Evolutionary conservation across 805 yeast genomes (phyloP).

Genomic region (Aciculoconidium aculeatum): DNA sequence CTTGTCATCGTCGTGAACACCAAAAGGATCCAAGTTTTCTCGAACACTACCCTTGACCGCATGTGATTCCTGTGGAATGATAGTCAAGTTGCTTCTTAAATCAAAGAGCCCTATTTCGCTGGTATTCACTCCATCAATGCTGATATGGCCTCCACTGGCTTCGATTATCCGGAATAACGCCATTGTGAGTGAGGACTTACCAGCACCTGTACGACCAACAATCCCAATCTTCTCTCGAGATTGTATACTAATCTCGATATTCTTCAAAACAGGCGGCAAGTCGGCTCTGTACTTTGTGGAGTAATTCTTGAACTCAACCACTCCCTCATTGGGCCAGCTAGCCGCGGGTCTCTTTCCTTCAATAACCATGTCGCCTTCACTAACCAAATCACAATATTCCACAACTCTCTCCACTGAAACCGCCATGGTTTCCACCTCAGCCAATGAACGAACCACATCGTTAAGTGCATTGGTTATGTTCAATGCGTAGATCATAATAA

Average conservation of each 20-base stretch:
- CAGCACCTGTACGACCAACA: conserved; percentile 28
- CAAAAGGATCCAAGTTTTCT: conserved; percentile 24
- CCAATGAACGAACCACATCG: conserved; percentile 28
- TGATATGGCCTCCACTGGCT: conserved; percentile 19
- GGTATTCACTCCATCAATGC: conserved; percentile 19
- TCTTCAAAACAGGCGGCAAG: conserved; percentile 21
- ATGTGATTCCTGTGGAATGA: conserved; percentile 25
- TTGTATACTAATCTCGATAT: conserved; percentile 17
- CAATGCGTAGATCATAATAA: conserved; percentile 32
- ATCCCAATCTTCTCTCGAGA: conserved; percentile 23
- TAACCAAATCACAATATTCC: conserved; percentile 33
- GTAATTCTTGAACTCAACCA: conserved; percentile 18
- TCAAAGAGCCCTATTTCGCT: conserved; percentile 20
- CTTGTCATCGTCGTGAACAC: conserved; percentile 14
- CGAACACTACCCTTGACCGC: conserved; percentile 21
- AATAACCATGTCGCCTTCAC: conserved; percentile 42
- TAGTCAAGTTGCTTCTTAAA: conserved; percentile 21
- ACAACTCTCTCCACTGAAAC: conserved; percentile 32
- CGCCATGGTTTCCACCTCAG: conserved; percentile 29
- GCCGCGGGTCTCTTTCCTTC: conserved; percentile 28
- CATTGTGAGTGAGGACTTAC: conserved; percentile 23
- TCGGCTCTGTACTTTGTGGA: conserved; percentile 20
- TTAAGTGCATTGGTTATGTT: conserved; percentile 26
- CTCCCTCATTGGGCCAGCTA: conserved; percentile 45
- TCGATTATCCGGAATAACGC: conserved; percentile 25